A percentile compares a stretch with the other conserved stretches of the same genome.
These are phyloP conservation scores for Saccharomycopsis olivae DNA, from an alignment of 805 yeast genomes.

Conservation along the genomic window DNA sequence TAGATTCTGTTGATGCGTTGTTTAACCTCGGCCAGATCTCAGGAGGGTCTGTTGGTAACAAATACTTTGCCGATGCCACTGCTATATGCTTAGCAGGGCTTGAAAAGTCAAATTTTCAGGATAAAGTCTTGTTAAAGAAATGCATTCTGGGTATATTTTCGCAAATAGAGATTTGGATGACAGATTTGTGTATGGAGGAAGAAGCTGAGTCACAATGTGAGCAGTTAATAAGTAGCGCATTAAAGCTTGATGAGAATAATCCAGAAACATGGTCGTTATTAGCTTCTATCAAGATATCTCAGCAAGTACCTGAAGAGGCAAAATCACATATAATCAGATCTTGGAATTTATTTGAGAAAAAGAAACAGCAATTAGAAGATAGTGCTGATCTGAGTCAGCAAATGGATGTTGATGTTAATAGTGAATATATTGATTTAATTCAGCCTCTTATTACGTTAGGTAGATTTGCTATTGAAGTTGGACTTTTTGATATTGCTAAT, in stretches of 20 bases:
- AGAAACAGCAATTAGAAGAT: slow-evolving; percentile 39
- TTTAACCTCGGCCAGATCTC: slow-evolving; percentile 83
- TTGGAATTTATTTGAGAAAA: slow-evolving; percentile 56
- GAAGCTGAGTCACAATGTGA: slow-evolving; percentile 81
- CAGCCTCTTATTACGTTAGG: slow-evolving; percentile 67
- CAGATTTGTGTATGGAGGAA: slow-evolving; percentile 90
- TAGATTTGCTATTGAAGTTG: slow-evolving; percentile 71
- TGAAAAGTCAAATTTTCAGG: slow-evolving; percentile 23
- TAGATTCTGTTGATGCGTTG: slow-evolving; percentile 67
- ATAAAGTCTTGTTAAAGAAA: slow-evolving; percentile 38
- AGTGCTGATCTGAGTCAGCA: slow-evolving; percentile 20
- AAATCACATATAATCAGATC: slow-evolving; percentile 50
- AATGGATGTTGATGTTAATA: slow-evolving; percentile 27
- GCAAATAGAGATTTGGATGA: slow-evolving; percentile 93
- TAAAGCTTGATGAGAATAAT: slow-evolving; percentile 39
- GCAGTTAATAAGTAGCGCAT: slow-evolving; percentile 45
- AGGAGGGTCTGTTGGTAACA: slow-evolving; percentile 71
- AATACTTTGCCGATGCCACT: slow-evolving; percentile 32
- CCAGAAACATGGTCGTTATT: slow-evolving; percentile 77
- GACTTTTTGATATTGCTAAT: slow-evolving; percentile 52
- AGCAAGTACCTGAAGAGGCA: slow-evolving; percentile 69
- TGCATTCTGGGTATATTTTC: slow-evolving; percentile 72
- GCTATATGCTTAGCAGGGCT: no score
- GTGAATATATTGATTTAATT: slow-evolving; percentile 53
- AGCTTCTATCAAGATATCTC: slow-evolving; percentile 85